Base-by-base conservation (phyloP, 805 yeast genomes). In the Hanseniaspora singularis region DNA sequence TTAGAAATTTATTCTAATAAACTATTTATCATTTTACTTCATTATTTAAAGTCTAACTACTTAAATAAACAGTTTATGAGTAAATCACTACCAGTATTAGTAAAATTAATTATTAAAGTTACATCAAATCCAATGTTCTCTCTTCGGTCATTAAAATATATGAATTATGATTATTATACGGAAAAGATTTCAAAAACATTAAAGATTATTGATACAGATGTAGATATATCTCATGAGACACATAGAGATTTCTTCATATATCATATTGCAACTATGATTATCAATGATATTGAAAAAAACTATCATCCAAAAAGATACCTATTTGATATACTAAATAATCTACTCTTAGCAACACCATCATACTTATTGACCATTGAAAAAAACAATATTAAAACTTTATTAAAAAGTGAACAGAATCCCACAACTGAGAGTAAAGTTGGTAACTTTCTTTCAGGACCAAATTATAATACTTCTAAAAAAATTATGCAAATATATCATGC, bases 171-270 rank as follows among this genome's bases (percentile, higher is more conserved):
- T 10, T 65, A 67, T 46, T 74, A 73, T 54, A 57, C 65, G 7
- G 70, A 68, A 19, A 59, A 65, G 34, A 56, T 81, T n/a, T 87
- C 87, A 3, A 64, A 63, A 30, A 64, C 64, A 36, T 76, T 70
- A 59, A 73, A 70, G 53, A 54, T 69, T n/a, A 20, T 46, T 14
- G 40, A 40, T 20, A 59, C 60, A 51, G 50, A 56, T 53, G 53
- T 66, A 58, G 41, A 56, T 52, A 48, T 74, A 65, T 48, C 59
- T n/a, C 59, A 59, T 18, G 54, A 69, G 9, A 76, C 85, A 0
- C 72, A 76, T 46, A 62, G 89, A 51, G 94, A 82, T 59, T 79
- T 79, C 49, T 46, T 77, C 7, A 66, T 80, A 0, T 64, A 70
- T 5, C 82, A 78, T 40, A 57, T 76, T 5, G 70, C 77, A 38